Base-by-base conservation (phyloP, 1,284 basidiomycete species). In the Apiotrichum domesticum region DNA sequence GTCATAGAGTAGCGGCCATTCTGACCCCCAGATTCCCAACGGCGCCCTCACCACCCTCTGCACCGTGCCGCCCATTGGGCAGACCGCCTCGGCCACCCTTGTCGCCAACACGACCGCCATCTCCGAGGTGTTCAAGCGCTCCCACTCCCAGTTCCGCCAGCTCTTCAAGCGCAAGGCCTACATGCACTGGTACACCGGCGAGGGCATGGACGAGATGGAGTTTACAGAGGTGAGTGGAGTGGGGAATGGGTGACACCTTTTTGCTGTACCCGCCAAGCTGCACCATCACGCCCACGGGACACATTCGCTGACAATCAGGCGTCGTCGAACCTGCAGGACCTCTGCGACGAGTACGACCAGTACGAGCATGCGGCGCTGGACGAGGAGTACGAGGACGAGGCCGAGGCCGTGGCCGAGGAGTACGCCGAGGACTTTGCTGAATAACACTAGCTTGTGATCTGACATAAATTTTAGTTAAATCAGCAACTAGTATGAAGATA, bases 81-180 rank as follows among this genome's bases (percentile, higher is more conserved):
- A 88, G 66, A 81, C 81, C 54, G 83, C 86, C 73, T 86, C 88
- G 5, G 91, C 83, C 6, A 86, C 88, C 10, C 87, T 87, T 52
- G 81, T 95, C 35, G 82, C 86, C 41, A 95, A 95, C 75, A 89
- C 88, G 13, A 92, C 89, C 1, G 82, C 88, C 54, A 87, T 94
- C 58, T 52, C 66, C 76, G 92, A 95, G 73, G 72, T 96, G 6
- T 96, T 96, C 82, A 87, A 86, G 74, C 83, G 93, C 37, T 89
- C 82, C 49, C 80, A 88, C 57, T 75, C 80, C n/a, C 81, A 93
- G 84, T 94, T 92, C 78, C 62, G 66, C 40, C 54, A 58, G 78
- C 83, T 97, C 64, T 96, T 97, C 88, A 92, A 93, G 82, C 91
- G 90, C 46, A 80, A 82, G 52, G 91, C 92, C 3, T 95, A 88